Conservation (phyloP, 1,139 yeast genomes). For the Candida sanyaensis region DNA sequence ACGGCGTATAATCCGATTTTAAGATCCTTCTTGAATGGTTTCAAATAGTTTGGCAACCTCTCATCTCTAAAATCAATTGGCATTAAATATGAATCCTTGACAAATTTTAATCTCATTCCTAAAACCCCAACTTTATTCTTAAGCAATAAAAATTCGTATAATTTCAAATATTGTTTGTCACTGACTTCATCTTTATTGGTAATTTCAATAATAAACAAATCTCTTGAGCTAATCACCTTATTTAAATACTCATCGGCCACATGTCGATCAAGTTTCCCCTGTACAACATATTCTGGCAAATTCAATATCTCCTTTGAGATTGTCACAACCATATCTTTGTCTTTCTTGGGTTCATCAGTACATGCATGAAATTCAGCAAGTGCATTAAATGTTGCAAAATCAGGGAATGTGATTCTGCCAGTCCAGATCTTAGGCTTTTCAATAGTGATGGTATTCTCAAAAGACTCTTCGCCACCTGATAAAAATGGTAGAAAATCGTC, state of each 20-base stretch:
- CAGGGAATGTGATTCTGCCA: slow-evolving; percentile 58
- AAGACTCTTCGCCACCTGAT: slow-evolving; percentile 3
- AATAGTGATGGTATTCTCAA: neutral
- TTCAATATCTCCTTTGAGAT: slow-evolving; percentile 32
- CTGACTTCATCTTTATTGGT: slow-evolving; percentile 14
- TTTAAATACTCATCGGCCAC: slow-evolving; percentile 60
- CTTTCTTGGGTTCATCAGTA: slow-evolving; percentile 29
- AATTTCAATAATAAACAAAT: slow-evolving; percentile 51
- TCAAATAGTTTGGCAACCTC: slow-evolving; percentile 29
- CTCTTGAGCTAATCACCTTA: slow-evolving; percentile 47
- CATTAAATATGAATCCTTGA: slow-evolving; percentile 68
- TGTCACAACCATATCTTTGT: slow-evolving; percentile 26
- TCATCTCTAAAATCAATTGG: slow-evolving; percentile 39
- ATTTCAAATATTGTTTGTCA: slow-evolving; percentile 37
- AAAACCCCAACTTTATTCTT: slow-evolving; percentile 65
- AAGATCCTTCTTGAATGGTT: slow-evolving; percentile 14
- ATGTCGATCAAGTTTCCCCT: slow-evolving; percentile 60
- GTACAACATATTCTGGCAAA: slow-evolving; percentile 45
- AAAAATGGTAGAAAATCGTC: slow-evolving; percentile 2
- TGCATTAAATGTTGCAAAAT: slow-evolving; percentile 51
- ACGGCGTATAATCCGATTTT: slow-evolving; percentile 43
- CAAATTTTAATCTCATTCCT: slow-evolving; percentile 41
- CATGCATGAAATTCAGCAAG: slow-evolving; percentile 45
- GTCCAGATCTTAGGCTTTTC: slow-evolving; percentile 43
- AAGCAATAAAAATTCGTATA: slow-evolving; percentile 54